Evolutionary conservation across 176 grass and related monocot genomes (phyloP).

Genomic region (Eragrostis nindensis): DNA sequence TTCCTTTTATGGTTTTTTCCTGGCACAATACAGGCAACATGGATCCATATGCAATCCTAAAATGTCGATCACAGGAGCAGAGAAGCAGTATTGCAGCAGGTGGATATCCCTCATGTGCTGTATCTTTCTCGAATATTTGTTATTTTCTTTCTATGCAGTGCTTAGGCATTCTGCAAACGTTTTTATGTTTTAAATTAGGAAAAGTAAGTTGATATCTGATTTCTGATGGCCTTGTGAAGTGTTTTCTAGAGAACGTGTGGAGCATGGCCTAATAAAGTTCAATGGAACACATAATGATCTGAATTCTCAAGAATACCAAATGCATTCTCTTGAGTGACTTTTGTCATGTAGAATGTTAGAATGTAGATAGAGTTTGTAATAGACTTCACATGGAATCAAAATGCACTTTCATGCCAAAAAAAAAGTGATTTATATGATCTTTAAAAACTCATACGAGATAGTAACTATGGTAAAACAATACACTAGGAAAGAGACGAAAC

Average conservation of each 20-base stretch:
- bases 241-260: too few relatives aligned
- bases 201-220: not conserved
- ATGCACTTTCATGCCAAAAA: not conserved
- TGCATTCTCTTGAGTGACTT: not conserved
- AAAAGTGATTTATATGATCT: not conserved
- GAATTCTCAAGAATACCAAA: not conserved
- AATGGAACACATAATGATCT: not conserved
- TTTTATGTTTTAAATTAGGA: not conserved
- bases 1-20: not conserved
- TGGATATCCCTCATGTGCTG: conserved; percentile 21
- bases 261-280: not conserved
- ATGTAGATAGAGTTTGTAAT: not conserved
- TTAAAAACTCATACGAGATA: not conserved
- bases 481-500: too few relatives aligned
- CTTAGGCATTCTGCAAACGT: not conserved
- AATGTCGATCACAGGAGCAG: conserved; percentile 87
- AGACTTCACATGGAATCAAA: not conserved
- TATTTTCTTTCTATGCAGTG: not conserved
- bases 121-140: not conserved
- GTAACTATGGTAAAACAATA: too few relatives aligned
- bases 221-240: not conserved
- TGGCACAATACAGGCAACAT: conserved; percentile 66
- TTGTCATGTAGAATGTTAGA: conserved; percentile 5
- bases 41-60: conserved; percentile 85
- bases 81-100: conserved; percentile 84